Evolutionary conservation across 768 basidiomycete species (phyloP).

Genomic region (Dentipellis fragilis): DNA sequence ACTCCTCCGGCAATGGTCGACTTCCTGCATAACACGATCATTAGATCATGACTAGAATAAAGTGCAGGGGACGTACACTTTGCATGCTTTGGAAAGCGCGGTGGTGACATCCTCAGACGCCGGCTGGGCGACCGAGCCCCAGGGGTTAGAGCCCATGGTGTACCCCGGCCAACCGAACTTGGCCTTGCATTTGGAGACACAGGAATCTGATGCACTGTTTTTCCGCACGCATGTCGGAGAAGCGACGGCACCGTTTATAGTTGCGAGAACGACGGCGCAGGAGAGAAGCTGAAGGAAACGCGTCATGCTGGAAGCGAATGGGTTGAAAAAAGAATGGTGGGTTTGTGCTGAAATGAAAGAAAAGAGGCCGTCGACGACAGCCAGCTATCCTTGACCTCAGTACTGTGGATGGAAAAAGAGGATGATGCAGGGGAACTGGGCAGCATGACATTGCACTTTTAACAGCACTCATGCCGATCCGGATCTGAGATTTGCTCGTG

Average conservation of each 20-base stretch:
- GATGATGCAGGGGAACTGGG: slow-evolving; percentile 9
- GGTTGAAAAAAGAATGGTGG: slow-evolving; percentile 13
- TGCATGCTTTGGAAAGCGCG: slow-evolving; percentile 33
- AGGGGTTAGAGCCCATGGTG: slow-evolving; percentile 42
- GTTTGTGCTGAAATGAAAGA: slow-evolving; percentile 7
- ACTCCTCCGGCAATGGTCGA: slow-evolving; percentile 1
- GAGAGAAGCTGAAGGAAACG: slow-evolving; percentile 19
- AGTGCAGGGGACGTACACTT: not conserved
- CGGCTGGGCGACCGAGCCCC: slow-evolving; percentile 42
- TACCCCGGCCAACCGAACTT: slow-evolving; percentile 25
- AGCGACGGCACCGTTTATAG: slow-evolving; percentile 3
- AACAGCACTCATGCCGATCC: too few species aligned
- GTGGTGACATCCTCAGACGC: slow-evolving; percentile 24
- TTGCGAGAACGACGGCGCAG: slow-evolving; percentile 13
- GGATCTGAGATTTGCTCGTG: too few species aligned
- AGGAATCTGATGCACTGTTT: not conserved
- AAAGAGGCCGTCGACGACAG: slow-evolving; percentile 13
- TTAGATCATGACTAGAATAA: not conserved
- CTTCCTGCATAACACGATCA: not conserved
- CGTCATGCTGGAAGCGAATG: slow-evolving; percentile 13
- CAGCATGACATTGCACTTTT: too few species aligned
- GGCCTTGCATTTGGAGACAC: slow-evolving; percentile 9
- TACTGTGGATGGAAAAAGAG: slow-evolving; percentile 15
- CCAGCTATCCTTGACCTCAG: slow-evolving; percentile 12
- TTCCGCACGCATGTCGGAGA: slow-evolving; percentile 3